Evolutionary conservation across 768 basidiomycete species (phyloP).

Genomic region (Hemileccinum impolitum): DNA sequence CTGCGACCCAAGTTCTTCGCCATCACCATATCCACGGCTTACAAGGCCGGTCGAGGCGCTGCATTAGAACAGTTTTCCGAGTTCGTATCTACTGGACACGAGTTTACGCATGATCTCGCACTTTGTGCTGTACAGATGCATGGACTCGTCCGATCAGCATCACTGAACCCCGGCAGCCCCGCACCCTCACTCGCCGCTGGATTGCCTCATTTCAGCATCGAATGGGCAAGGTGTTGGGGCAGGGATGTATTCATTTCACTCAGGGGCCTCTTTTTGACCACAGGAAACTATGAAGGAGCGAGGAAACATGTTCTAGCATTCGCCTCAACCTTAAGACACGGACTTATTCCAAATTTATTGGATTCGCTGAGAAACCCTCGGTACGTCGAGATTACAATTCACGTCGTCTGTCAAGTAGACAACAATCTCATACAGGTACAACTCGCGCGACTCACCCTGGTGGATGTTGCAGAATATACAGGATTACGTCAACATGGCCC

Average conservation of each 20-base stretch:
- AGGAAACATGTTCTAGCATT: conserved; percentile 90
- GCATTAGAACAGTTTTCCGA: conserved; percentile 87
- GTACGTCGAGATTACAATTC: conserved; percentile 36
- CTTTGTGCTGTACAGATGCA: conserved; percentile 87
- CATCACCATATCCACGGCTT: conserved; percentile 83
- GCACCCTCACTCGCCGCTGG: conserved; percentile 91
- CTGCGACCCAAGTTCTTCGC: conserved; percentile 97
- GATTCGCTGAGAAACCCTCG: conserved; percentile 85
- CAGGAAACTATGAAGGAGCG: conserved; percentile 84
- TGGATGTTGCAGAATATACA: conserved; percentile 99
- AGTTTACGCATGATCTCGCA: conserved; percentile 88
- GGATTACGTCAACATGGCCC: conserved; percentile 81
- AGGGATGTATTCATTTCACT: conserved; percentile 92
- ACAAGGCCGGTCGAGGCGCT: conserved; percentile 82
- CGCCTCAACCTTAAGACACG: conserved; percentile 90
- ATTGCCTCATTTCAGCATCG: conserved; percentile 86
- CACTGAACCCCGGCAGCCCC: conserved; percentile 66
- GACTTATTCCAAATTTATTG: conserved; percentile 92
- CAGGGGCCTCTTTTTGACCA: conserved; percentile 89
- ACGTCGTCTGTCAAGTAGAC: background rate
- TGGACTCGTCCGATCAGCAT: conserved; percentile 86
- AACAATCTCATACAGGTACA: conserved; percentile 53
- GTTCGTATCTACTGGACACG: conserved; percentile 80
- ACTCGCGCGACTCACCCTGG: conserved; percentile 98
- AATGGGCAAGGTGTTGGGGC: conserved; percentile 98